phyloP scores from a whole-genome alignment of 225 moss, liverwort and hornwort genomes.

The Physcomitrium patens region DNA sequence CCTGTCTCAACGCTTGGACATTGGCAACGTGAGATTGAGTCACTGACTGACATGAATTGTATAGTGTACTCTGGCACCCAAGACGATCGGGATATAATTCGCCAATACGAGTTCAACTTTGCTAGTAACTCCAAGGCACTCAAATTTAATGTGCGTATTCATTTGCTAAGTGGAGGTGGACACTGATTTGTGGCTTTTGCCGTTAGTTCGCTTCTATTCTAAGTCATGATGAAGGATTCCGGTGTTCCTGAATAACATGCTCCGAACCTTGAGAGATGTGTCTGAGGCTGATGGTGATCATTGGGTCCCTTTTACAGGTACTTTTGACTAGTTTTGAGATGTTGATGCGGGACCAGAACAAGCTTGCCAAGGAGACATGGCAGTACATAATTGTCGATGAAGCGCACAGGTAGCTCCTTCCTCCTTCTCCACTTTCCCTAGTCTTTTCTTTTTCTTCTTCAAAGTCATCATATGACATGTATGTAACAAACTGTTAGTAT shows the following conservation, averaged over 20 bases:
- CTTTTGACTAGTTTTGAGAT: conserved; percentile 91
- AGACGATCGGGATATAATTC: conserved; percentile 74
- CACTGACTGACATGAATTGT: conserved; percentile 89
- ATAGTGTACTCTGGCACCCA: conserved; percentile 78
- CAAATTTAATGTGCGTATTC: conserved; percentile 75
- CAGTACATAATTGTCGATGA: conserved; percentile 83
- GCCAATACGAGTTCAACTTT: conserved; percentile 66
- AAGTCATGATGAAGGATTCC: too few species aligned
- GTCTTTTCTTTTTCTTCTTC: too few species aligned
- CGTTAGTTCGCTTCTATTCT: neutral
- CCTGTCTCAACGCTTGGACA: conserved; percentile 91
- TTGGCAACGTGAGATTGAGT: conserved; percentile 89
- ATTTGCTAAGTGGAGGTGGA: neutral
- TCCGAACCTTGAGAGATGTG: neutral
- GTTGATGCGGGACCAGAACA: conserved; percentile 81
- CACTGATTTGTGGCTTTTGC: neutral
- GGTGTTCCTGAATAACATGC: too few species aligned
- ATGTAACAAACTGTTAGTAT: too few species aligned
- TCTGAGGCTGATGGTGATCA: neutral
- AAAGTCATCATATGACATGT: too few species aligned
- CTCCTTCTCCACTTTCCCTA: too few species aligned
- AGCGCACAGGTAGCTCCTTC: conserved; percentile 73
- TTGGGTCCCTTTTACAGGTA: conserved; percentile 42
- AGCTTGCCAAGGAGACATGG: conserved; percentile 78
- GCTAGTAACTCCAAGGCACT: conserved; percentile 49